phyloP scores from a whole-genome alignment of 2,329 filamentous ascomycete species.

The Drechmeria coniospora region DNA sequence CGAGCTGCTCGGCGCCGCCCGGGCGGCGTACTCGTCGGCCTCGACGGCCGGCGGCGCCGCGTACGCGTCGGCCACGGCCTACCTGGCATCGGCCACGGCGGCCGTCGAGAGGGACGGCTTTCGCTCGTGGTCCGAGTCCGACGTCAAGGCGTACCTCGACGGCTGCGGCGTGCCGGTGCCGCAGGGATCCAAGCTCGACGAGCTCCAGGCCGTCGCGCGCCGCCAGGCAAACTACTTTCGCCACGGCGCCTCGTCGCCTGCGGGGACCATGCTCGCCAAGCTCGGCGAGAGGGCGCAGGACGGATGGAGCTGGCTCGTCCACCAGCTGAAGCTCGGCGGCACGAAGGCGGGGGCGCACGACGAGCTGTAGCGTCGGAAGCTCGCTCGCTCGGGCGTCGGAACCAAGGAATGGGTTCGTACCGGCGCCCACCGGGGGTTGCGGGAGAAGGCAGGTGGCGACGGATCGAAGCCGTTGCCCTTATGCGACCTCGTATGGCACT shows the following conservation, averaged over 20 bases:
- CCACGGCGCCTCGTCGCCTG: conserved; percentile 55
- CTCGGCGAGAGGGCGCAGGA: conserved; percentile 32
- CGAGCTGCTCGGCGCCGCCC: conserved; percentile 53
- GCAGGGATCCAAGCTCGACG: conserved; percentile 52
- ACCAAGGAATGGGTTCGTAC: too few species aligned
- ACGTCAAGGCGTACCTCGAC: conserved; percentile 67
- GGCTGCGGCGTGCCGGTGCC: conserved; percentile 56
- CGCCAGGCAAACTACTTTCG: conserved; percentile 63
- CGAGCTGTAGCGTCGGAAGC: too few species aligned
- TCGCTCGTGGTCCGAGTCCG: conserved; percentile 56
- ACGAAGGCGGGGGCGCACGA: too few species aligned
- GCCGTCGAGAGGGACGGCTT: conserved; percentile 51
- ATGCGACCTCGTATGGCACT: too few species aligned
- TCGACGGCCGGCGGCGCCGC: conserved; percentile 39
- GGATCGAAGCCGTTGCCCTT: too few species aligned
- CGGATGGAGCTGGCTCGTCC: conserved; percentile 34
- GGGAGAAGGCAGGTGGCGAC: too few species aligned
- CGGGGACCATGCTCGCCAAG: conserved; percentile 51
- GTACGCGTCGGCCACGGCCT: conserved; percentile 56
- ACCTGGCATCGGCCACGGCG: conserved; percentile 50
- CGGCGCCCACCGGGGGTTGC: too few species aligned
- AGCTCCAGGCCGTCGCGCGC: conserved; percentile 55
- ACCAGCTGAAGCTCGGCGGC: conserved; percentile 31
- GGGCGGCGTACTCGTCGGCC: conserved; percentile 43
- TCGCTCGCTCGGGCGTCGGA: too few species aligned